A percentile compares a stretch with the other conserved stretches of the same genome.
phyloP scores from a whole-genome alignment of 495 filamentous ascomycete species.

The Hypomontagnella monticulosa region DNA sequence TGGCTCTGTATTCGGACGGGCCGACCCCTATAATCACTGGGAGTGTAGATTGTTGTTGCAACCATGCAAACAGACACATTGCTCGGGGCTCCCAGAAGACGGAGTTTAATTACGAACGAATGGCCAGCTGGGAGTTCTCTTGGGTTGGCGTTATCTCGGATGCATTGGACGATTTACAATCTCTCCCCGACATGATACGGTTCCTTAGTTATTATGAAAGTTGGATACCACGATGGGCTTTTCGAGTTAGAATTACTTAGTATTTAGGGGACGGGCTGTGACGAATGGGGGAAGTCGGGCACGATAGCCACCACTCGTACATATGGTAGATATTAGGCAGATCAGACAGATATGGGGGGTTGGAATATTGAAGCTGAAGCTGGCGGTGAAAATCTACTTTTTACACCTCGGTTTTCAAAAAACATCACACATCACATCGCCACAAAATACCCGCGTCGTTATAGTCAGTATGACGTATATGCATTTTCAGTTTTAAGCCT shows the following conservation, averaged over 20 bases:
- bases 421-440: no score
- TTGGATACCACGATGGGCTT: slow-evolving; percentile 40
- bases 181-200: slow-evolving; percentile 40
- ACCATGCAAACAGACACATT: slow-evolving; percentile 15
- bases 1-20: slow-evolving; percentile 11
- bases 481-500: no score
- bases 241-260: slow-evolving; percentile 12
- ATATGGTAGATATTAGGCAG: slow-evolving; percentile 19
- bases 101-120: slow-evolving; percentile 9
- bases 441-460: no score
- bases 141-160: slow-evolving; percentile 29
- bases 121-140: slow-evolving; percentile 28
- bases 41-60: slow-evolving; percentile 20
- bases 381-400: background rate
- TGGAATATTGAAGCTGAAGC: slow-evolving; percentile 9
- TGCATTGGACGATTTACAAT: slow-evolving; percentile 31
- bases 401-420: no score
- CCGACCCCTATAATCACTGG: slow-evolving; percentile 16
- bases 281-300: slow-evolving; percentile 13
- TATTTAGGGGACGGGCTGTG: slow-evolving; percentile 21
- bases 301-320: slow-evolving; percentile 18
- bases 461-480: no score
- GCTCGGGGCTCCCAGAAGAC: slow-evolving; percentile 12
- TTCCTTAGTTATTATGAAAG: slow-evolving; percentile 45
- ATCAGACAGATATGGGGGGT: slow-evolving; percentile 25